These are phyloP conservation scores for Trichothecium sympodiale DNA, from an alignment of 2,329 filamentous ascomycete species.

Conservation along the genomic window DNA sequence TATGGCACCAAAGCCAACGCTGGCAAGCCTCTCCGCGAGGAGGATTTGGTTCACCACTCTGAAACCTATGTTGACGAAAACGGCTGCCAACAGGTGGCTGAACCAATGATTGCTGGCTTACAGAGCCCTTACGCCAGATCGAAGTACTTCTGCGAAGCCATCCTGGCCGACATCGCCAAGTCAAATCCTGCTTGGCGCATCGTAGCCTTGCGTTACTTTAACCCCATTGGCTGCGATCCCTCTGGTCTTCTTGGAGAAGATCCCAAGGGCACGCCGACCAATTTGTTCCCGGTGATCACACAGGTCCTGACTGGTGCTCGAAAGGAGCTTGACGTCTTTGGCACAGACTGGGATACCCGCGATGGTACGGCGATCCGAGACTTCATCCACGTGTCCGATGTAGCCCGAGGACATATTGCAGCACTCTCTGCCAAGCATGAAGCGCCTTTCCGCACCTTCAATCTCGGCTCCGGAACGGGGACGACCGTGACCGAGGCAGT, in stretches of 20 bases:
- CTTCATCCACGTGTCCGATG: constrained; percentile 57
- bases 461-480: constrained; percentile 33
- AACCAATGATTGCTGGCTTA: constrained; percentile 36
- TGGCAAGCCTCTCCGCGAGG: constrained; percentile 41
- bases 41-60: constrained; percentile 40
- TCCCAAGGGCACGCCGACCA: constrained; percentile 48
- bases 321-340: constrained; percentile 47
- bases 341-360: constrained; percentile 52
- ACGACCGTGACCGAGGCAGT: constrained; percentile 33
- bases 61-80: constrained; percentile 30
- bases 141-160: constrained; percentile 58
- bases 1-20: constrained; percentile 45
- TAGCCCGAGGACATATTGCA: constrained; percentile 53
- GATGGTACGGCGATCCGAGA: constrained; percentile 58
- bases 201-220: constrained; percentile 55
- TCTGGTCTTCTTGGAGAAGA: constrained; percentile 55
- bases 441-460: constrained; percentile 28
- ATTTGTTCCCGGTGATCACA: constrained; percentile 53
- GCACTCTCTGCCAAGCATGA: constrained; percentile 30
- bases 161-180: constrained; percentile 48
- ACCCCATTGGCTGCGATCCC: constrained; percentile 54
- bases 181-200: constrained; percentile 53
- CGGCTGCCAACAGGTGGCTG: constrained; percentile 18
- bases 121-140: constrained; percentile 56
- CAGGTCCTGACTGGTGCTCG: constrained; percentile 47